Percentiles rank a stretch among this genome's conserved stretches.
Conservation (phyloP, 345 rosid species). For the Microthlaspi erraticum region DNA sequence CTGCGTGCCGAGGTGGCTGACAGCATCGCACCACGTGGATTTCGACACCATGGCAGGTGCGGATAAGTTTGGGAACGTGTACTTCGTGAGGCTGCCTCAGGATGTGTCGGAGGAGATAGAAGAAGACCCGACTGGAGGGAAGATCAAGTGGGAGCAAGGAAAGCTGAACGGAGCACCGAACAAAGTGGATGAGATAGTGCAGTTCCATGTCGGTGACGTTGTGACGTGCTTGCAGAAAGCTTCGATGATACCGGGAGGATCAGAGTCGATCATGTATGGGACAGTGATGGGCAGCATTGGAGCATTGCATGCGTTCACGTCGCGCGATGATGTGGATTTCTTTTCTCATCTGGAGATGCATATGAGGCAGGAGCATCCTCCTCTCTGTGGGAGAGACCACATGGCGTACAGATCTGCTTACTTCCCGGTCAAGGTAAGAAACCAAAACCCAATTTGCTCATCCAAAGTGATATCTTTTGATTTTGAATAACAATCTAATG, state of each 20-base stretch:
- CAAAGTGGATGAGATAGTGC: constrained; percentile 94
- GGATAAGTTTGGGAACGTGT: constrained; percentile 91
- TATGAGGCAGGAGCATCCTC: constrained; percentile 97
- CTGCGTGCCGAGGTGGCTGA: constrained; percentile 95
- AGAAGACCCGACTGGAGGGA: constrained; percentile 98
- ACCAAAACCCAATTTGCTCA: neutral
- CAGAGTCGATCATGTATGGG: constrained; percentile 86
- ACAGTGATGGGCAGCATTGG: constrained; percentile 97
- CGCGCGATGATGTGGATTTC: constrained; percentile 95
- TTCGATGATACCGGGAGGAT: constrained; percentile 91
- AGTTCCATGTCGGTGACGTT: constrained; percentile 90
- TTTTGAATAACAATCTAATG: neutral
- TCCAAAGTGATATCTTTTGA: neutral
- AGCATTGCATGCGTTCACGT: constrained; percentile 88
- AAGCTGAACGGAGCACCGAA: constrained; percentile 96
- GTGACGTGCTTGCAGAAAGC: constrained; percentile 88
- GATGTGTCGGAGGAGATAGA: constrained; percentile 97
- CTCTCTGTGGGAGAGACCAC: constrained; percentile 60
- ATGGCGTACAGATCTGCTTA: constrained; percentile 96
- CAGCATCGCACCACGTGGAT: constrained; percentile 86
- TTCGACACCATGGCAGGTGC: constrained; percentile 98
- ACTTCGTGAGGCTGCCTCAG: constrained; percentile 87
- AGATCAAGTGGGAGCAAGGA: constrained; percentile 99
- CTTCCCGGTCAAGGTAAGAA: constrained; percentile 92
- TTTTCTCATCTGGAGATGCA: constrained; percentile 99